Conservation (phyloP, 257 asterid genomes). For the Rhazya stricta region DNA sequence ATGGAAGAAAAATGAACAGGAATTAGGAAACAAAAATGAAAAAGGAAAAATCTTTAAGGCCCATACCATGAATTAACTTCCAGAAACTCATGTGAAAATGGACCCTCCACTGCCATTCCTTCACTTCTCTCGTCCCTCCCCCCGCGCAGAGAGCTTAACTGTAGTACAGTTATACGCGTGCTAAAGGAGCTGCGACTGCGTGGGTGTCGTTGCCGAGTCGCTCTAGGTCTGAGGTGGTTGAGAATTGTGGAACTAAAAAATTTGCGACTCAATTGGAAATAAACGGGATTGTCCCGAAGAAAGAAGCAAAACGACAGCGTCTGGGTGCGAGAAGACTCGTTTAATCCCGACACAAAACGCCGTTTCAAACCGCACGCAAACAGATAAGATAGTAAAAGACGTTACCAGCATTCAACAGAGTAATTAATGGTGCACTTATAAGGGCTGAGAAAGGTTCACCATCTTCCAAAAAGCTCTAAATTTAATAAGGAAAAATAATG, state of each 20-base stretch:
- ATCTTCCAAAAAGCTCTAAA: too few species aligned
- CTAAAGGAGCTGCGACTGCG: constrained; percentile 2
- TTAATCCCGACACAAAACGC: too few species aligned
- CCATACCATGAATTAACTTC: constrained; percentile 39
- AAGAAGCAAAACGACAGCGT: too few species aligned
- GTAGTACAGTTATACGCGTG: constrained; percentile 1
- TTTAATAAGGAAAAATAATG: too few species aligned
- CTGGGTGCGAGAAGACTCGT: too few species aligned
- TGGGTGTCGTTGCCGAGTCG: constrained; percentile 16
- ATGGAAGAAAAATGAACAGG: constrained; percentile 34
- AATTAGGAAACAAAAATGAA: constrained; percentile 9
- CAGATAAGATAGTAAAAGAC: too few species aligned
- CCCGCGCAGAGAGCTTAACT: constrained; percentile 11
- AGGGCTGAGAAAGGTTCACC: too few species aligned
- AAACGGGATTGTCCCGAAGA: too few species aligned
- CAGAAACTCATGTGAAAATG: constrained; percentile 34
- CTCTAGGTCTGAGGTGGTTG: constrained; percentile 11
- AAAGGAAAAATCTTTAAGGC: constrained; percentile 11
- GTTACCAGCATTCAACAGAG: too few species aligned
- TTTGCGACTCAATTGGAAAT: constrained; percentile 6
- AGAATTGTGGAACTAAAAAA: neutral
- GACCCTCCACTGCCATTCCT: constrained; percentile 34
- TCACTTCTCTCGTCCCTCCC: constrained; percentile 27
- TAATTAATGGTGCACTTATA: too few species aligned
- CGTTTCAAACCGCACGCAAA: too few species aligned